These are phyloP conservation scores for Dictyostelium citrinum DNA, from an alignment of 78 protist genomes.

Conservation along the genomic window DNA sequence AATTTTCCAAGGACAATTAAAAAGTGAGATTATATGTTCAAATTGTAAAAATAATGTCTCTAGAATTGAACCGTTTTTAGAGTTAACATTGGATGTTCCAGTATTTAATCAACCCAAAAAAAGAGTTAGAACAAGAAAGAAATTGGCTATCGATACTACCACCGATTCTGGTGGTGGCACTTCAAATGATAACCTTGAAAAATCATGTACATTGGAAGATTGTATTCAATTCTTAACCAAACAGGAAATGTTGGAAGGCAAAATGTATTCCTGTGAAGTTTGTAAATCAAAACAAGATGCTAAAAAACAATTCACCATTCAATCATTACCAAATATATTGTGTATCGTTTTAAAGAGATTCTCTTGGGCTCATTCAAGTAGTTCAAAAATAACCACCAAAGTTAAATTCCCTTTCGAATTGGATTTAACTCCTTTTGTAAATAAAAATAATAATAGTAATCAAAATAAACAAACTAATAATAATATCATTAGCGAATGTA, in stretches of 20 bases:
- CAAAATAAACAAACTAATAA: not conserved
- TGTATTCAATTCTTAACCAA: slow-evolving; percentile 22
- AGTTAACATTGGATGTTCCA: slow-evolving; percentile 62
- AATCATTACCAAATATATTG: slow-evolving; percentile 44
- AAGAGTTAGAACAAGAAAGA: not conserved
- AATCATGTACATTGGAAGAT: slow-evolving; percentile 30
- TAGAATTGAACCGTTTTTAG: slow-evolving; percentile 60
- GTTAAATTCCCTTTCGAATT: slow-evolving; percentile 67
- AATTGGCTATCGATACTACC: not conserved
- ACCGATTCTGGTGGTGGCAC: not conserved
- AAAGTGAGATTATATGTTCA: slow-evolving; percentile 42
- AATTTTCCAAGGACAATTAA: slow-evolving; percentile 62
- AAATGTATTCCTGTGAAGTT: slow-evolving; percentile 25
- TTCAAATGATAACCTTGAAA: not conserved
- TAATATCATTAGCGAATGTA: not conserved
- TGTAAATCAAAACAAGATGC: slow-evolving; percentile 51
- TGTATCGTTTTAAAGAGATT: slow-evolving; percentile 78
- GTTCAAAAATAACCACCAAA: slow-evolving; percentile 47
- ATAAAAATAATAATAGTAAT: not conserved
- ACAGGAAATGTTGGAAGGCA: slow-evolving; percentile 33
- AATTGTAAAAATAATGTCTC: slow-evolving; percentile 36
- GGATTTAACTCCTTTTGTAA: slow-evolving; percentile 25
- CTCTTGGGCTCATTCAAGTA: slow-evolving; percentile 4
- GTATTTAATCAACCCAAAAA: not conserved
- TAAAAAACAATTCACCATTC: slow-evolving; percentile 31